Conservation (phyloP, 164 flowering plant genomes). For the Annona cherimola region DNA sequence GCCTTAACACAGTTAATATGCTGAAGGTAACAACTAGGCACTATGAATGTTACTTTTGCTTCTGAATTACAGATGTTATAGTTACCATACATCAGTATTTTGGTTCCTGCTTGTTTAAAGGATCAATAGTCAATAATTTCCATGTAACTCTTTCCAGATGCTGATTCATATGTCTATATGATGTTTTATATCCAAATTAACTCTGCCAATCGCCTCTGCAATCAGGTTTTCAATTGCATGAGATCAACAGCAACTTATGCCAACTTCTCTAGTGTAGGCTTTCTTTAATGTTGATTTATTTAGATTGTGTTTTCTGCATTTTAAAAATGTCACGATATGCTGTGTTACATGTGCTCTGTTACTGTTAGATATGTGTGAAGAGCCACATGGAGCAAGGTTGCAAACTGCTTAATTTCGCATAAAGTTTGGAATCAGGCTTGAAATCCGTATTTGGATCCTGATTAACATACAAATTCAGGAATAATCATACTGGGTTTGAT, state of each 20-base stretch:
- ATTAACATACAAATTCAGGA: too few relatives aligned
- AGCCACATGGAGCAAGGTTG: too few relatives aligned
- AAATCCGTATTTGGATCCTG: too few relatives aligned
- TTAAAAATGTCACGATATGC: neutral
- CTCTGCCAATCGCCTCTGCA: neutral
- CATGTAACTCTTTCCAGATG: neutral
- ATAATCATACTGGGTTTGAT: too few relatives aligned
- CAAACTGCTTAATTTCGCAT: too few relatives aligned
- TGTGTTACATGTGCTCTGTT: too few relatives aligned
- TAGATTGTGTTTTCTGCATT: neutral
- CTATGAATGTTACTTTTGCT: neutral
- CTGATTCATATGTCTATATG: neutral
- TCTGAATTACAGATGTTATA: neutral
- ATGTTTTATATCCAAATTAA: too few relatives aligned
- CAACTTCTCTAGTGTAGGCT: neutral
- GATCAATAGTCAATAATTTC: neutral
- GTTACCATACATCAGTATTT: neutral
- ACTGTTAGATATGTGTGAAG: too few relatives aligned
- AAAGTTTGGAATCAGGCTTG: too few relatives aligned
- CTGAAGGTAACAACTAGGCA: conserved; percentile 51
- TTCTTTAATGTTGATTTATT: neutral
- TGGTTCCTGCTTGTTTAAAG: neutral
- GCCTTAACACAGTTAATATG: conserved; percentile 92
- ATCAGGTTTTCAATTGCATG: neutral
- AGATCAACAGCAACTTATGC: neutral